Conservation (phyloP, 2,329 filamentous ascomycete genomes). For the Myriosclerotinia curreyana region DNA sequence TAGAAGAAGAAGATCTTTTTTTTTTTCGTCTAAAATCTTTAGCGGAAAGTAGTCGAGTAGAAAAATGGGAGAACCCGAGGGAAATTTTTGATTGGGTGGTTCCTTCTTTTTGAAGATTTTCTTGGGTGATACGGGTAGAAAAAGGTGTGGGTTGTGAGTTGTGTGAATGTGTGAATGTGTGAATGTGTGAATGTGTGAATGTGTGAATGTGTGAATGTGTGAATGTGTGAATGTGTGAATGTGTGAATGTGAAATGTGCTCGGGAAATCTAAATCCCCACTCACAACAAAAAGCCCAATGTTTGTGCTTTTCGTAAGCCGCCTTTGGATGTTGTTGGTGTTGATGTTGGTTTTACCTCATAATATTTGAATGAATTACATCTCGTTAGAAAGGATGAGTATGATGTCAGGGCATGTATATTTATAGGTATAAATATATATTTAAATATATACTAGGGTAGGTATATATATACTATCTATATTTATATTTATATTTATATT, state of each 20-base stretch:
- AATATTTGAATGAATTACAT: too few species aligned
- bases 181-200: background rate
- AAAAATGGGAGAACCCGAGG: background rate
- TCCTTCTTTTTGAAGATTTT: background rate
- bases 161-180: background rate
- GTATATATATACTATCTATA: background rate
- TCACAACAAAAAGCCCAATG: conserved; percentile 14
- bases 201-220: background rate
- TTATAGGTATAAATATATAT: background rate
- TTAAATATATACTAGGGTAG: too few species aligned
- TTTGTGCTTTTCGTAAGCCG: too few species aligned
- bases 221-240: too few species aligned
- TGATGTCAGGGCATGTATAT: background rate
- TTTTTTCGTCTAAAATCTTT: background rate
- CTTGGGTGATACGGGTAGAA: background rate
- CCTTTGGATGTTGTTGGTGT: too few species aligned
- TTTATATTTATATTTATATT: background rate
- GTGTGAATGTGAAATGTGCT: conserved; percentile 1
- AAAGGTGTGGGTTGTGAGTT: background rate
- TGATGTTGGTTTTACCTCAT: too few species aligned
- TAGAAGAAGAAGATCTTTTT: background rate
- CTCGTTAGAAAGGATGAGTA: background rate
- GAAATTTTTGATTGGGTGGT: background rate
- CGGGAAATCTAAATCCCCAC: conserved; percentile 2
- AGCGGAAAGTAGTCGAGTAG: too few species aligned